Percentiles rank a stretch among this genome's conserved stretches.
phyloP scores from a whole-genome alignment of 345 rosid species.

The Ailanthus altissimus region DNA sequence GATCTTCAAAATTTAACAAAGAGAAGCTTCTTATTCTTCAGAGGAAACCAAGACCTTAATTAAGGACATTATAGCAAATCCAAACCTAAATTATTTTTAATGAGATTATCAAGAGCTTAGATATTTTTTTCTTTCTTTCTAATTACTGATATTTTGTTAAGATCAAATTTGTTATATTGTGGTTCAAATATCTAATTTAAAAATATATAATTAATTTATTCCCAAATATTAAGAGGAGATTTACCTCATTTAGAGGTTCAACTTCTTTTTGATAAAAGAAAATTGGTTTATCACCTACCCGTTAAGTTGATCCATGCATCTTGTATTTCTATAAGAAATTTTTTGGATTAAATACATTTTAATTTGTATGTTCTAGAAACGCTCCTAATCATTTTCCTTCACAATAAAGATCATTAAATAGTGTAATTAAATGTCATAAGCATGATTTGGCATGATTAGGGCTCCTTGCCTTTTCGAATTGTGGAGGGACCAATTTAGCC shows the following conservation, averaged over 20 bases:
- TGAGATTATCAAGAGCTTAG: not conserved
- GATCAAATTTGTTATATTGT: no score
- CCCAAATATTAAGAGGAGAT: no score
- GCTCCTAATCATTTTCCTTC: not conserved
- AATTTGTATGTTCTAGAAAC: not conserved
- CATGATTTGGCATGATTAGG: not conserved
- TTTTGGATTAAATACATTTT: not conserved
- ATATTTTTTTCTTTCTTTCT: no score
- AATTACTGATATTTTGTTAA: no score
- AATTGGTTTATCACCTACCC: no score
- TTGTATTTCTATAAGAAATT: not conserved
- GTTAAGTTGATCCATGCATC: not conserved
- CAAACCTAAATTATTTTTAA: not conserved
- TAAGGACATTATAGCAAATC: not conserved
- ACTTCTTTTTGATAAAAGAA: no score
- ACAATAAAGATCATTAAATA: not conserved
- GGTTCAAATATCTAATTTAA: no score
- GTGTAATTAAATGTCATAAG: not conserved
- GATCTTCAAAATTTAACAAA: no score
- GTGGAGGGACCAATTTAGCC: conserved; percentile 22
- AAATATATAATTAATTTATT: no score
- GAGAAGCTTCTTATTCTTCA: no score
- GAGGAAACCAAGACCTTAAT: not conserved
- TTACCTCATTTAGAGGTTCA: no score
- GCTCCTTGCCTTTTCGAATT: not conserved